Evolutionary conservation across 2,329 filamentous ascomycete species (phyloP).

Genomic region (Monosporascus sp.): DNA sequence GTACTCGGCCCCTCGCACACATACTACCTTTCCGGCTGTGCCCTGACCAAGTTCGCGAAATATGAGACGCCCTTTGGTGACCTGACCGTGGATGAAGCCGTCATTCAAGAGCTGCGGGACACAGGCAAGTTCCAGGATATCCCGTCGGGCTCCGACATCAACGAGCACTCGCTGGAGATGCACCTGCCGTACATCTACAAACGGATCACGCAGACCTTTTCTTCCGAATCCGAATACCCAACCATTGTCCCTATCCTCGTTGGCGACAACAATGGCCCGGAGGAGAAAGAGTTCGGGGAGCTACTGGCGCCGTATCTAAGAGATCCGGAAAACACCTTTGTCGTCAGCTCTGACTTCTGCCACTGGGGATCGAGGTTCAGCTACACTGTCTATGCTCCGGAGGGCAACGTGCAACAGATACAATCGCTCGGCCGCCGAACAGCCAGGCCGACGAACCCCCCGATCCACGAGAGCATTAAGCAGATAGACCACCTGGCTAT

Average conservation of each 20-base stretch:
- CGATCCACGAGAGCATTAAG: conserved; percentile 82
- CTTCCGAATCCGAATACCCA: conserved; percentile 54
- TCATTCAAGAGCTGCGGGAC: conserved; percentile 43
- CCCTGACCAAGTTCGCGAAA: conserved; percentile 65
- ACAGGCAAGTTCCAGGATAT: conserved; percentile 62
- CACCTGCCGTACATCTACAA: conserved; percentile 92
- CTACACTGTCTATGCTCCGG: conserved; percentile 70
- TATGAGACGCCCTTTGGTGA: conserved; percentile 74
- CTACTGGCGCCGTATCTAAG: conserved; percentile 74
- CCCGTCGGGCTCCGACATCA: conserved; percentile 61
- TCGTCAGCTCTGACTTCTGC: conserved; percentile 93
- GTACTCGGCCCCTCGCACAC: conserved; percentile 91
- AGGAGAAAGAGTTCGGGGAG: conserved; percentile 64
- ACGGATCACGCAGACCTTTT: conserved; percentile 52
- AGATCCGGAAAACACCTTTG: conserved; percentile 72
- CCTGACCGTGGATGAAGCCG: conserved; percentile 58
- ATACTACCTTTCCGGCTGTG: conserved; percentile 71
- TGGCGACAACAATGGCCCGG: conserved; percentile 62
- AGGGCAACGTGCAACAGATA: conserved; percentile 33
- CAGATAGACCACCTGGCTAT: conserved; percentile 78
- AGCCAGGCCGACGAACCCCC: conserved; percentile 33
- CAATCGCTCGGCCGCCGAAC: conserved; percentile 31
- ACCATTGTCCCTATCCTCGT: conserved; percentile 81
- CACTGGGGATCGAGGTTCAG: conserved; percentile 86
- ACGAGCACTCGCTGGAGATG: conserved; percentile 94